A percentile compares a stretch with the other conserved stretches of the same genome.
These are phyloP conservation scores for Calocera viscosa DNA, from an alignment of 768 basidiomycete genomes.

Conservation along the genomic window DNA sequence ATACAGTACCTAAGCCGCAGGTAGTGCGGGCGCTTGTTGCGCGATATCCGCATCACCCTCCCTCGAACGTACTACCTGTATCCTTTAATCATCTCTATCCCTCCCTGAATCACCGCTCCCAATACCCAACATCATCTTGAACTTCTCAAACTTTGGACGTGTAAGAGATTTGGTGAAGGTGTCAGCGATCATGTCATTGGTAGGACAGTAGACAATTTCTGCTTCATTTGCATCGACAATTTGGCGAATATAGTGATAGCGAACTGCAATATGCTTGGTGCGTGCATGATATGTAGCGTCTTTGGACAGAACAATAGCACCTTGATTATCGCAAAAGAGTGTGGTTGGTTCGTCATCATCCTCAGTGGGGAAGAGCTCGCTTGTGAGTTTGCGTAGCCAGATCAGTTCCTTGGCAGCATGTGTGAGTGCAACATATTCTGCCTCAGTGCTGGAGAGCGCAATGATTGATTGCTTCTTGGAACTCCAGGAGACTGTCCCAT, in stretches of 20 bases:
- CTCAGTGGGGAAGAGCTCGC: background rate
- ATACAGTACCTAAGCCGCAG: background rate
- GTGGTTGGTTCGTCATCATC: background rate
- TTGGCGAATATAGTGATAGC: conserved; percentile 6
- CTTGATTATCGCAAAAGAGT: conserved; percentile 9
- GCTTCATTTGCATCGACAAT: background rate
- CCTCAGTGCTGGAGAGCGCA: too few species aligned
- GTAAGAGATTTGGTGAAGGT: conserved; percentile 7
- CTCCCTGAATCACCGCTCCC: background rate
- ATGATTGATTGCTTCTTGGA: too few species aligned
- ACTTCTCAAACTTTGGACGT: background rate
- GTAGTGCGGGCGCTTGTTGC: background rate
- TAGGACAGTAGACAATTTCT: background rate
- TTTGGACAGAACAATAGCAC: background rate
- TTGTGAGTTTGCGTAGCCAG: background rate
- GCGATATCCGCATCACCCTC: background rate
- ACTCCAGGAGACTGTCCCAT: too few species aligned
- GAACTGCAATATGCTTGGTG: background rate
- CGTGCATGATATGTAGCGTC: background rate
- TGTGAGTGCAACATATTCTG: too few species aligned
- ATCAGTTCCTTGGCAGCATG: background rate
- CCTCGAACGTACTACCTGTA: background rate
- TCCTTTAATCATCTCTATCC: background rate
- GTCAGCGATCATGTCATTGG: background rate
- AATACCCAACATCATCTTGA: background rate